phyloP scores from a whole-genome alignment of 768 basidiomycete genomes.

The Hemileccinum rubropunctum region DNA sequence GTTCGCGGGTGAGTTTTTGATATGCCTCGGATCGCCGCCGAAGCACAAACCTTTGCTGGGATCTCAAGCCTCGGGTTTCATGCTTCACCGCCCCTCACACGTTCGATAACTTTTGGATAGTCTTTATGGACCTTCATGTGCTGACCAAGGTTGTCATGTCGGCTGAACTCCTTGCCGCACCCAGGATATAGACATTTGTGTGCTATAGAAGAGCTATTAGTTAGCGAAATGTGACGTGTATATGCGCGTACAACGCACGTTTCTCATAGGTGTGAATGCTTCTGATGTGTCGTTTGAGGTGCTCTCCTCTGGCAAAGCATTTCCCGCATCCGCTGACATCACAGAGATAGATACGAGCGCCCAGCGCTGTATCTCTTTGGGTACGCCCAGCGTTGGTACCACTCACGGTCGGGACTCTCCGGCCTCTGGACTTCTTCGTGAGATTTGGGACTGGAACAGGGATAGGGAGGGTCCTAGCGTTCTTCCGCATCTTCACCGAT shows the following conservation, averaged over 20 bases:
- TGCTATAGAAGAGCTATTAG: constrained; percentile 42
- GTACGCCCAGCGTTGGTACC: constrained; percentile 26
- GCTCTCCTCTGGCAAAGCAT: constrained; percentile 85
- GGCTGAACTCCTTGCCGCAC: constrained; percentile 81
- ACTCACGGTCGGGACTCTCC: constrained; percentile 56
- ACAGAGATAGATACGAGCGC: constrained; percentile 64
- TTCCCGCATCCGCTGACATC: constrained; percentile 82
- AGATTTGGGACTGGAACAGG: constrained; percentile 67
- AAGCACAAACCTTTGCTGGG: constrained; percentile 16
- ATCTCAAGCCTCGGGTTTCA: constrained; percentile 7
- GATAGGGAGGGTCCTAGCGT: constrained; percentile 43
- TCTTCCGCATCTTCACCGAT: constrained; percentile 31
- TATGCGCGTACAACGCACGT: constrained; percentile 50
- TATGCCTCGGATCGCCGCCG: constrained; percentile 23
- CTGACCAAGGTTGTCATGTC: constrained; percentile 86
- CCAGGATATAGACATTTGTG: constrained; percentile 77
- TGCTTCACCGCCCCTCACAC: constrained; percentile 20
- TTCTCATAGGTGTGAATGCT: constrained; percentile 92
- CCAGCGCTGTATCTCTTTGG: constrained; percentile 37
- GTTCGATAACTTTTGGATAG: constrained; percentile 28
- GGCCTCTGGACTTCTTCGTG: constrained; percentile 68
- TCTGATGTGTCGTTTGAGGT: constrained; percentile 84
- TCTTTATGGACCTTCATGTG: constrained; percentile 79
- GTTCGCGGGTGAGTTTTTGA: constrained; percentile 10
- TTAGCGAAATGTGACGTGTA: constrained; percentile 7